Base-by-base conservation (phyloP, 345 rosid genomes). In the Noccaea bulbosa region DNA sequence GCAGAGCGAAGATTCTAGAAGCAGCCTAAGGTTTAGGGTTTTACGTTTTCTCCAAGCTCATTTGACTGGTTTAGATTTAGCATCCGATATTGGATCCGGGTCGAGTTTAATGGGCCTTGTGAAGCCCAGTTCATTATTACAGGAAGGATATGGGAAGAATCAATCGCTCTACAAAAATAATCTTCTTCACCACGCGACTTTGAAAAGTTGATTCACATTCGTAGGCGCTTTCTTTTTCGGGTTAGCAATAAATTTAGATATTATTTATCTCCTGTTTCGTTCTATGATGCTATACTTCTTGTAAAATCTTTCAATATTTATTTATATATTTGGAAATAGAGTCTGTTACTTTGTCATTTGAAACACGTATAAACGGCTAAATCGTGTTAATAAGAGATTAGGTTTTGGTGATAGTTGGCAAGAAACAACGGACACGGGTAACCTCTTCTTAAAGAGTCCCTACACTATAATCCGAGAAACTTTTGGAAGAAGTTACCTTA, bases 11-110 rank as follows among this genome's bases (percentile, higher is more conserved):
- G 71, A 17, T 49, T 76, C 68, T 50, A 76, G 68, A 65, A 17
- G 59, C 12, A 17, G 59, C 4, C 10, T 54, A 66, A 73, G 80
- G 80, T 59, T 77, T 77, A 71, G 77, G 80, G 77, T 71, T 77
- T 77, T 68, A 8, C 67, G 50, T 57, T 16, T 41, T 34, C 72
- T 49, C 76, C 70, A 55, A 45, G 70, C 7, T 37, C 70, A 72
- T 44, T 52, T 14, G 1, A 37, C 24, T 11, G 38, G 45, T 39
- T 6, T 49, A 39, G 65, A 15, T 63, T 46, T 64, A 63, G 2
- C 40, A n/a, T 32, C 67, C 51, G 66, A 47, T 48, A 2, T 50
- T 58, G 77, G 72, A 60, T 49, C 67, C 48, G n/a, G 17, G 11
- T 60, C 17, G 12, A 45, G 1, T 2, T 33, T 56, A 0, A 37